Base-by-base conservation (phyloP, 345 rosid species). In the Anastatica hierochuntica region DNA sequence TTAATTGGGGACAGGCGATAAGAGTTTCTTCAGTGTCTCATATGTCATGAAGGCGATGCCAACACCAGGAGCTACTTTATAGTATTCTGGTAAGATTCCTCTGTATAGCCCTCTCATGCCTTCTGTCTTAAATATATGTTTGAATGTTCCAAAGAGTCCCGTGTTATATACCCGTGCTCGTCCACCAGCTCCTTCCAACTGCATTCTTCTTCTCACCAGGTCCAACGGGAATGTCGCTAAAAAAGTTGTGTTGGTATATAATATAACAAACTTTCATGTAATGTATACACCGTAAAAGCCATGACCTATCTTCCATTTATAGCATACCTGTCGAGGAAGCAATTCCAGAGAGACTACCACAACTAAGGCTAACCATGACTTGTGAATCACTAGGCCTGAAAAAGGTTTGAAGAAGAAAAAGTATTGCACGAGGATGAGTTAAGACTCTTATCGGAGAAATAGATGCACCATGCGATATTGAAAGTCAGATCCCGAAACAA, bases 281-380 rank as follows among this genome's bases (percentile, higher is more conserved):
- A n/a, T n/a, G n/a, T n/a, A n/a, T n/a, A n/a, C n/a, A n/a, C n/a
- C n/a, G n/a, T n/a, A n/a, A n/a, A n/a, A n/a, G n/a, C n/a, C n/a
- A n/a, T n/a, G n/a, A n/a, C n/a, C n/a, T n/a, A n/a, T n/a, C n/a
- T n/a, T n/a, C n/a, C n/a, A n/a, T n/a, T n/a, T n/a, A n/a, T n/a
- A n/a, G 24, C 24, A 21, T 21, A 85, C 97, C 97, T 61, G 98
- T 92, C 12, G 98, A 88, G 31, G 98, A 83, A 35, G 79, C 97
- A 73, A 92, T 72, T 74, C 98, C 95, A 1, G 98, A 88, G 53
- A 88, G 79, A 64, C 98, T 85, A 59, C 97, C 98, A 66, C 95
- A 88, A 29, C 87, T 79, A 61, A 94, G 80, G 72, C 85, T 83
- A 61, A 85, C 81, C 37, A 76, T 56, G 19, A 64, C 58, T 21